Base-by-base conservation (phyloP, 208 protist species). In the Trypanosoma melophagium region DNA sequence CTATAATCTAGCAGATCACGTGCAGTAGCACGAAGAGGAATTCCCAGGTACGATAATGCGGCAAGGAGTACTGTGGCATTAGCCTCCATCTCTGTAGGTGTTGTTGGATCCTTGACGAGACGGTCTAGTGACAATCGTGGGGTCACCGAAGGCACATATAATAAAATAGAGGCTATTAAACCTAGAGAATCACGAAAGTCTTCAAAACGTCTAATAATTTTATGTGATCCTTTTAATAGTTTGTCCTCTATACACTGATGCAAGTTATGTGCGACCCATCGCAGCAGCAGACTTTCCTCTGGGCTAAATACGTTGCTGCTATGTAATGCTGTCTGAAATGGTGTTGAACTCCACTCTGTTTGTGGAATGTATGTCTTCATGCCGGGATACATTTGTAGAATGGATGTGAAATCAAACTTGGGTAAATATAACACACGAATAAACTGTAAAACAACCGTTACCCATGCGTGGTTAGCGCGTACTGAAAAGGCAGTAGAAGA, bases 291-390 rank as follows among this genome's bases (percentile, higher is more conserved):
- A 42, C 72, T 71, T 75, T 98, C 95, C 42, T 89, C 67, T 14
- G 80, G 28, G 56, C 86, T 95, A 79, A 96, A 97, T 14, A 97
- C 69, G 80, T 97, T 96, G 72, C 87, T 95, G 28, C 69, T 67
- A 22, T 49, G 57, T 19, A 88, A 68, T 5, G 76, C 72, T 17
- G 58, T 49, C n/a, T 77, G 51, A 28, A 79, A 69, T 17, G 44
- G 47, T 38, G 61, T 38, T 22, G 78, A 61, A 7, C 76, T 38
- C 87, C 83, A 93, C 40, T 56, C 22, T 2, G 68, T 44, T 0
- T 68, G 19, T 19, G 69, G 58, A 42, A 79, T 19, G 22, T 74
- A 60, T 35, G 28, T 44, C 25, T 58, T 44, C 54, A 66, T 60
- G 21, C 14, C 24, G 0, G 70, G 70, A 57, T 66, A 51, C 41